phyloP scores from a whole-genome alignment of 2,329 filamentous ascomycete genomes.

The Claviceps digitariae region DNA sequence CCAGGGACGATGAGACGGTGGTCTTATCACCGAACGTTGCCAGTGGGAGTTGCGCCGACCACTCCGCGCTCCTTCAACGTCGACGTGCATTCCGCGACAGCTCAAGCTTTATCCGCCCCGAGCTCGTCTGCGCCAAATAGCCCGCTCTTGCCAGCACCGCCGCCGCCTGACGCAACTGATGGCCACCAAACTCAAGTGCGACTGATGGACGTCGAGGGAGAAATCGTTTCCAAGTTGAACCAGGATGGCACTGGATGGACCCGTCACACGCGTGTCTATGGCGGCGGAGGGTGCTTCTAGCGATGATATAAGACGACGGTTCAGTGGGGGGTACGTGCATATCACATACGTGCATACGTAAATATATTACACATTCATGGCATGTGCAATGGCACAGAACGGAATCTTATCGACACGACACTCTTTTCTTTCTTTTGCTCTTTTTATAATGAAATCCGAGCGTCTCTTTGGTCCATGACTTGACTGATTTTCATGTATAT shows the following conservation, averaged over 20 bases:
- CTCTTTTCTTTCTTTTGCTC: too few relatives aligned
- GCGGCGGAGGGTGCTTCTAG: conserved; percentile 29
- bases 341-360: too few relatives aligned
- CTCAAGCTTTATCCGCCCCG: conserved; percentile 23
- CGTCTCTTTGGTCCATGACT: too few relatives aligned
- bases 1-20: conserved; percentile 24
- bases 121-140: conserved; percentile 37
- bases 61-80: conserved; percentile 4
- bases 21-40: conserved; percentile 29
- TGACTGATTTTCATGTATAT: too few relatives aligned
- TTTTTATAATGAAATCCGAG: too few relatives aligned
- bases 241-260: conserved; percentile 37
- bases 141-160: conserved; percentile 30
- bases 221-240: conserved; percentile 36
- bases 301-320: too few relatives aligned
- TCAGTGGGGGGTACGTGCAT: too few relatives aligned
- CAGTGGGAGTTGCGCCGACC: conserved; percentile 19
- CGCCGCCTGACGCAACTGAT: conserved; percentile 21
- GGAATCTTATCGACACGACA: too few relatives aligned
- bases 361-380: too few relatives aligned
- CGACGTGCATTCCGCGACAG: conserved; percentile 14
- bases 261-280: conserved; percentile 45
- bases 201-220: conserved; percentile 32
- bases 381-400: too few relatives aligned
- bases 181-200: conserved; percentile 13